Percentiles rank a stretch among this genome's conserved stretches.
Conservation (phyloP, 140 eudicot species). For the Ambrosia hybrid region DNA sequence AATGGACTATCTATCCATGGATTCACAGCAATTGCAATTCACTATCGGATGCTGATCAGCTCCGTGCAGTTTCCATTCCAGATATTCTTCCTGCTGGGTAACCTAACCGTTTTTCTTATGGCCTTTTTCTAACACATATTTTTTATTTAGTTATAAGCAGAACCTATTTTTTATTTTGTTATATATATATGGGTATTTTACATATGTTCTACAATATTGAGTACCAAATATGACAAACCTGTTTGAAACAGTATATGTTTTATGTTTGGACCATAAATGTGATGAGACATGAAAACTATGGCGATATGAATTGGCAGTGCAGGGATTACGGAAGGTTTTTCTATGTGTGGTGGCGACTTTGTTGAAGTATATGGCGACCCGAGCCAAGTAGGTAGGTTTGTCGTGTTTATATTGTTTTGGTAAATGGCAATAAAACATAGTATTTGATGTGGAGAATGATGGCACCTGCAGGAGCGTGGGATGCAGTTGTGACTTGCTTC, state of each 20-base stretch:
- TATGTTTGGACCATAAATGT: neutral
- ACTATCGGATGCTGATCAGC: conserved; percentile 80
- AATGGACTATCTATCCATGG: conserved; percentile 97
- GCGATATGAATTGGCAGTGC: conserved; percentile 56
- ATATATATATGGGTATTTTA: neutral
- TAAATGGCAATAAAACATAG: neutral
- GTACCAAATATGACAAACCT: neutral
- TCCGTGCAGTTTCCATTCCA: conserved; percentile 81
- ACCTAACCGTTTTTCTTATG: neutral
- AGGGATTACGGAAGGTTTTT: conserved; percentile 95
- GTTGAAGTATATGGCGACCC: conserved; percentile 90
- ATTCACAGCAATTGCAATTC: conserved; percentile 97
- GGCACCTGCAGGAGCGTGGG: conserved; percentile 80
- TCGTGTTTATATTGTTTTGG: neutral
- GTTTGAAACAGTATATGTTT: too few species aligned
- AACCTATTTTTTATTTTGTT: too few species aligned
- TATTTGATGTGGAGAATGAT: conserved; percentile 17
- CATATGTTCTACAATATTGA: neutral
- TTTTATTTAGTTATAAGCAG: neutral
- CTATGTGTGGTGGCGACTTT: conserved; percentile 99
- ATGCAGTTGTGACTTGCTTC: conserved; percentile 93
- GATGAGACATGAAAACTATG: neutral
- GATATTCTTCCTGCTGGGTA: conserved; percentile 98
- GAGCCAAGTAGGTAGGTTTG: conserved; percentile 70
- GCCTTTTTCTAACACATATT: neutral